These are phyloP conservation scores for Parastagonospora nodorum DNA, from an alignment of 2,329 filamentous ascomycete genomes.

Conservation along the genomic window DNA sequence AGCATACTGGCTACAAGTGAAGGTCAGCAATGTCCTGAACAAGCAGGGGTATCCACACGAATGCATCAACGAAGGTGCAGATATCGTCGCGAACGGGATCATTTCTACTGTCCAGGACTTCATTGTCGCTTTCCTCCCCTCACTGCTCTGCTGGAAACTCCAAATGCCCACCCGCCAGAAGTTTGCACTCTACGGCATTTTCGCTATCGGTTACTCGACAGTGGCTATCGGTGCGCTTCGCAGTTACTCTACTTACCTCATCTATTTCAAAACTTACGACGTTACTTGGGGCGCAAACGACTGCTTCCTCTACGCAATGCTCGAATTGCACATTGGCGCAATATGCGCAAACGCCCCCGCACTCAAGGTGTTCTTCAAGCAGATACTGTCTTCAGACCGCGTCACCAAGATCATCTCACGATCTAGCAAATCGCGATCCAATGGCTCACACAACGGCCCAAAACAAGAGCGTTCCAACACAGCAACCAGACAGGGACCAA, in stretches of 20 bases:
- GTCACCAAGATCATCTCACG: not conserved
- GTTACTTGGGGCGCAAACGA: slow-evolving; percentile 20
- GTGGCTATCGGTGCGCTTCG: slow-evolving; percentile 13
- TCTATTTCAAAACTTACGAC: slow-evolving; percentile 24
- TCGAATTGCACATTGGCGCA: slow-evolving; percentile 22
- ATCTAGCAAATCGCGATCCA: not conserved
- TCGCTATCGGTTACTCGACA: slow-evolving; percentile 20
- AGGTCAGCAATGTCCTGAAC: slow-evolving; percentile 4
- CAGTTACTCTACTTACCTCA: slow-evolving; percentile 8
- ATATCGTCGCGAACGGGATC: slow-evolving; percentile 15
- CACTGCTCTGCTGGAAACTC: slow-evolving; percentile 25
- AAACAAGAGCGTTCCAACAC: not conserved
- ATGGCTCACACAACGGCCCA: not conserved
- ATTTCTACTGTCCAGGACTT: slow-evolving; percentile 23
- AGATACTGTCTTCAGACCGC: not conserved
- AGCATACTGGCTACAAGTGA: slow-evolving; percentile 24
- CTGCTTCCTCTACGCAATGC: slow-evolving; percentile 11
- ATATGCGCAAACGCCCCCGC: slow-evolving; percentile 23
- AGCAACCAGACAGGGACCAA: not conserved
- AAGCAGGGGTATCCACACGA: slow-evolving; percentile 9
- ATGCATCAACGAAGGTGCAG: slow-evolving; percentile 23
- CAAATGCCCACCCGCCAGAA: slow-evolving; percentile 23
- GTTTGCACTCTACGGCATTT: slow-evolving; percentile 18
- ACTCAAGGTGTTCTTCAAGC: slow-evolving; percentile 21
- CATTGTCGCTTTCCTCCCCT: slow-evolving; percentile 18